Conservation (phyloP, 257 asterid genomes). For the Euphrasia confusa region DNA sequence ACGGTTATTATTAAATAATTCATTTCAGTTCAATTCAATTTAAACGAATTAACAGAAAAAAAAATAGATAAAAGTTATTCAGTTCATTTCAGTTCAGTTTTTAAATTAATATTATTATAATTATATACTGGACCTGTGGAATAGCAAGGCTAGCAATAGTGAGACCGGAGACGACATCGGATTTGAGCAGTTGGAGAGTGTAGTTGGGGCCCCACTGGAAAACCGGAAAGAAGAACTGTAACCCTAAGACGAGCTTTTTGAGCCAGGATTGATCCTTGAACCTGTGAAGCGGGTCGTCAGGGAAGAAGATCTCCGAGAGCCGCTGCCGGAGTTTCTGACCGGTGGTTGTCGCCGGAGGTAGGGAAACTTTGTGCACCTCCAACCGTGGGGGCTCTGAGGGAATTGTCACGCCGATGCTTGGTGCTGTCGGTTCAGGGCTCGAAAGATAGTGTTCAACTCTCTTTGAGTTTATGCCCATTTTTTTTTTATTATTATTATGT, state of each 20-base stretch:
- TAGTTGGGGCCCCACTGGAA: slow-evolving; percentile 79
- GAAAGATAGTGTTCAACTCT: not conserved
- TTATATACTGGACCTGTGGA: slow-evolving; percentile 78
- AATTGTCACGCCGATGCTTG: not conserved
- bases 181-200: slow-evolving; percentile 38
- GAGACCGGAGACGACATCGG: slow-evolving; percentile 74
- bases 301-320: slow-evolving; percentile 77
- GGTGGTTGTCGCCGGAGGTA: slow-evolving; percentile 68
- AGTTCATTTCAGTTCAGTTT: too few species aligned
- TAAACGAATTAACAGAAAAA: too few species aligned
- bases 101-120: not conserved
- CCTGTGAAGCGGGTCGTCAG: slow-evolving; percentile 80
- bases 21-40: too few species aligned
- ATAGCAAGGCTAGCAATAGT: slow-evolving; percentile 89
- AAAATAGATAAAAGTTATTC: too few species aligned
- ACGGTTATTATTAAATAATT: not conserved
- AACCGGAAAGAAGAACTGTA: slow-evolving; percentile 73
- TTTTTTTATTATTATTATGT: too few species aligned
- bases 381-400: slow-evolving; percentile 10
- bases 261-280: slow-evolving; percentile 66
- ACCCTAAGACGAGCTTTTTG: slow-evolving; percentile 44
- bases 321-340: slow-evolving; percentile 59
- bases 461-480: not conserved
- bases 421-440: not conserved
- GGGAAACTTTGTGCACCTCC: slow-evolving; percentile 57